These are phyloP conservation scores for Yamadazyma friedrichii DNA, from an alignment of 1,139 yeast species.

Conservation along the genomic window DNA sequence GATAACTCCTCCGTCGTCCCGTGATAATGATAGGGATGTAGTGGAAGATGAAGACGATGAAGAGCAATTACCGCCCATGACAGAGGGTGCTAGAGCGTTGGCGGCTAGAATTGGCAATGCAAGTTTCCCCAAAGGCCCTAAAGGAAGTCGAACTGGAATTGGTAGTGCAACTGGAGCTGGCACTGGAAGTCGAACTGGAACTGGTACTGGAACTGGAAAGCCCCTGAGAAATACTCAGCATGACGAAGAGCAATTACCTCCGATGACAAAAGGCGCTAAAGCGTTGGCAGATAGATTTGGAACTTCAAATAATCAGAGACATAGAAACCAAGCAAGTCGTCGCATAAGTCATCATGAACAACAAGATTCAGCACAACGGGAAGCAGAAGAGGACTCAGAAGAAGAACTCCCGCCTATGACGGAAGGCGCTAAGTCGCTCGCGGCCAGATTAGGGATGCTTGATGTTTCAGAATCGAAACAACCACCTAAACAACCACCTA, in stretches of 20 bases:
- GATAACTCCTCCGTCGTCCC: slow-evolving; percentile 13
- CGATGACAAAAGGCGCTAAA: slow-evolving; percentile 25
- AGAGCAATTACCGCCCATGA: slow-evolving; percentile 22
- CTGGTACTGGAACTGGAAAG: too few relatives aligned
- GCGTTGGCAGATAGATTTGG: slow-evolving; percentile 31
- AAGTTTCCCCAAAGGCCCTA: not conserved
- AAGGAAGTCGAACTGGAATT: too few relatives aligned
- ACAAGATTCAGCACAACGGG: not conserved
- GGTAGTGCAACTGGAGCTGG: too few relatives aligned
- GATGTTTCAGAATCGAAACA: not conserved
- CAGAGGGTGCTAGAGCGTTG: slow-evolving; percentile 26
- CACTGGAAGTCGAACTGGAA: too few relatives aligned
- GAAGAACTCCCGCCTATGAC: slow-evolving; percentile 17
- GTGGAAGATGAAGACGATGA: slow-evolving; percentile 7
- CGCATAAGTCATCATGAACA: not conserved
- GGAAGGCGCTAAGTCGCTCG: slow-evolving; percentile 26
- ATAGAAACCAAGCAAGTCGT: too few relatives aligned
- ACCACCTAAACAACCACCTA: not conserved
- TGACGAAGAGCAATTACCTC: slow-evolving; percentile 7
- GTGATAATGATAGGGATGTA: slow-evolving; percentile 1
- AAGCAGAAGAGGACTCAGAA: not conserved
- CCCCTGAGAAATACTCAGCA: not conserved
- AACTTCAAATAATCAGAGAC: not conserved
- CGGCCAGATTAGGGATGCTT: slow-evolving; percentile 23
- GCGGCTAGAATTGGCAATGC: slow-evolving; percentile 25